Base-by-base conservation (phyloP, 805 yeast genomes). In the Ogataea philodendri region DNA sequence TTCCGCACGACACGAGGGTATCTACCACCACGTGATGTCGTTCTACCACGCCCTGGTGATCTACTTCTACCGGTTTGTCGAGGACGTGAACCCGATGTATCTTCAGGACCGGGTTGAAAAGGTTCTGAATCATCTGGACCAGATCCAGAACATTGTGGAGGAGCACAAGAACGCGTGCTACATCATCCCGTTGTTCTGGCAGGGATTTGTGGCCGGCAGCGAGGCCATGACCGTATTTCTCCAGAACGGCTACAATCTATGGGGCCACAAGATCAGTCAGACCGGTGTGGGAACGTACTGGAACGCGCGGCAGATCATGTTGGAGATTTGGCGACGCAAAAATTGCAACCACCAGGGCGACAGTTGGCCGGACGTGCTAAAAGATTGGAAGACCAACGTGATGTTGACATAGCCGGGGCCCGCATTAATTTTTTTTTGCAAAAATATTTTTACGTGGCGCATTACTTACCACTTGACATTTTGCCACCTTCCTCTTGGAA, bases 131-230 rank as follows among this genome's bases (percentile, higher is more conserved):
- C 87, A 82, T 52, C 62, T 86, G 46, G 77, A 81, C 49, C 66
- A 70, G 37, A 72, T 87, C 37, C 84, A 78, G 39, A 54, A 57
- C 25, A 62, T 84, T 31, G 76, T 81, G 21, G 70, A 72, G 5
- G 42, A 52, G 19, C 52, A 59, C 36, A 61, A 69, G 14, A 78
- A 74, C 16, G 77, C 81, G 1, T 54, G 59, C 3, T 72, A 81
- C 14, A 76, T 77, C 32, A 75, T 81, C 22, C 95, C 96, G 4
- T 63, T 85, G 21, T 78, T 85, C 49, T 87, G 95, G 93, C 90
- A 84, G 52, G 94, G 93, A 0, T 87, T 87, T 48, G 81, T 87
- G 27, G 88, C 90, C 1, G 95, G 94, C 0, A 81, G 93, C 51
- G 87, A 84, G 43, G 81, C 88, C 8, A 71, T 74, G 41, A 74